A percentile compares a stretch with the other conserved stretches of the same genome.
Evolutionary conservation across 2,329 filamentous ascomycete species (phyloP).

Genomic region (Sclerotinia spermophila): DNA sequence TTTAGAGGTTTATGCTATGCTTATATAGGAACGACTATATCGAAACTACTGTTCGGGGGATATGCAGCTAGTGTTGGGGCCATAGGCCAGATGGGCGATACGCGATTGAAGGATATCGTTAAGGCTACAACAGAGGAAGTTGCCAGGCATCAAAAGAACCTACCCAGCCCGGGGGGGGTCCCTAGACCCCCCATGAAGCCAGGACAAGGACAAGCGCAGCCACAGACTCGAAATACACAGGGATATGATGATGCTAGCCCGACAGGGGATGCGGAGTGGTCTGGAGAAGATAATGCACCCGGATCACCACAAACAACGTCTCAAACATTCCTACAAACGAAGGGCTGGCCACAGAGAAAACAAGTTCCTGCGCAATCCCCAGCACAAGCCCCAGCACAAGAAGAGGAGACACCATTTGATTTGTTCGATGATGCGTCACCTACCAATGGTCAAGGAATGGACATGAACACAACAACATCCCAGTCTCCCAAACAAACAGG

Average conservation of each 20-base stretch:
- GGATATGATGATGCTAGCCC: conserved; percentile 32
- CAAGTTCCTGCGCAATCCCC: not conserved
- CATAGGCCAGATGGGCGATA: conserved; percentile 32
- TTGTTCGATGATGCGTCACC: conserved; percentile 35
- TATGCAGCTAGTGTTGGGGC: conserved; percentile 30
- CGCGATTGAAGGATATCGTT: conserved; percentile 29
- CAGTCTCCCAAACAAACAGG: not conserved
- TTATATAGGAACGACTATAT: conserved; percentile 25
- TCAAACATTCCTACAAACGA: conserved; percentile 2
- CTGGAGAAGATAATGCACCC: conserved; percentile 22
- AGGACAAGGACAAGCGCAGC: conserved; percentile 17
- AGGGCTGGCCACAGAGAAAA: not conserved
- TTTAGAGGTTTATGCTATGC: conserved; percentile 29
- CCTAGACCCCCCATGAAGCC: conserved; percentile 8
- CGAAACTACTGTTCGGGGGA: conserved; percentile 25
- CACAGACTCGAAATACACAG: conserved; percentile 18
- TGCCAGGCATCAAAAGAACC: conserved; percentile 11
- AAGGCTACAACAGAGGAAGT: conserved; percentile 17
- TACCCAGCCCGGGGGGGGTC: conserved; percentile 1
- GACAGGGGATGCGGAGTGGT: conserved; percentile 24
- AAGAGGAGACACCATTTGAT: conserved; percentile 27
- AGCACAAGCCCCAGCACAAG: conserved; percentile 12
- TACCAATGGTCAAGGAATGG: conserved; percentile 27
- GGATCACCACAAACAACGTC: not conserved
- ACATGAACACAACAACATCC: conserved; percentile 17